phyloP scores from a whole-genome alignment of 768 basidiomycete genomes.

The Boletus pseudopeckii region DNA sequence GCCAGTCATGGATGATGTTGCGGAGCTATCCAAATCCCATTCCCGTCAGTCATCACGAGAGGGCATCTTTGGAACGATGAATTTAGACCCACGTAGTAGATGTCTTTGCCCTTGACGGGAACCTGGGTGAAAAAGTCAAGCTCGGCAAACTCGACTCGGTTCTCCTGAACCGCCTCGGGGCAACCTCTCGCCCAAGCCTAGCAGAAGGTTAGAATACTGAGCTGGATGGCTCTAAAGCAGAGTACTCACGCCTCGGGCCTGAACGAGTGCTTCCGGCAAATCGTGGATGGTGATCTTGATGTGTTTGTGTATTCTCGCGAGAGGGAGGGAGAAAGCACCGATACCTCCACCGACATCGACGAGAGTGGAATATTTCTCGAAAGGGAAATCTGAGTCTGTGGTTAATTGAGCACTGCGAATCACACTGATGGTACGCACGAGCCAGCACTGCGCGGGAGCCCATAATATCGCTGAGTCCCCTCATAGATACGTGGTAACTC shows the following conservation, averaged over 20 bases:
- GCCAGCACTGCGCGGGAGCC: constrained; percentile 24
- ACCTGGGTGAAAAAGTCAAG: constrained; percentile 31
- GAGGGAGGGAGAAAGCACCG: constrained; percentile 30
- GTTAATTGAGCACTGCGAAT: not conserved
- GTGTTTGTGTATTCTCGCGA: constrained; percentile 27
- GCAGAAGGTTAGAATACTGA: not conserved
- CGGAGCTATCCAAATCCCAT: constrained; percentile 10
- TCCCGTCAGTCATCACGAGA: not conserved
- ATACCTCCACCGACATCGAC: constrained; percentile 37
- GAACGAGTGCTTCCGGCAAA: constrained; percentile 22
- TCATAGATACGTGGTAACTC: constrained; percentile 26
- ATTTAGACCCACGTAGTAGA: constrained; percentile 32
- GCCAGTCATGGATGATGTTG: constrained; percentile 33
- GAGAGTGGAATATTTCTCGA: constrained; percentile 25
- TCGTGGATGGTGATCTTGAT: constrained; percentile 35
- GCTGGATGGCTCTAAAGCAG: too few relatives aligned
- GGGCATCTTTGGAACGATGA: not conserved
- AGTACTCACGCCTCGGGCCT: constrained; percentile 15
- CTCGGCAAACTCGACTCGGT: constrained; percentile 27
- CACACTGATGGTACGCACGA: constrained; percentile 7
- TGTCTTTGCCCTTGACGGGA: constrained; percentile 24
- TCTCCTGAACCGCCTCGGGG: constrained; percentile 24
- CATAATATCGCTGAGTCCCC: constrained; percentile 21
- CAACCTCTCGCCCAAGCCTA: constrained; percentile 25
- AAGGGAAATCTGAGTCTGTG: constrained; percentile 30